Evolutionary conservation across 768 basidiomycete genomes (phyloP), one percentile per base, ranked within the genome.

Genomic region (Macrolepiota albuminosa): DNA sequence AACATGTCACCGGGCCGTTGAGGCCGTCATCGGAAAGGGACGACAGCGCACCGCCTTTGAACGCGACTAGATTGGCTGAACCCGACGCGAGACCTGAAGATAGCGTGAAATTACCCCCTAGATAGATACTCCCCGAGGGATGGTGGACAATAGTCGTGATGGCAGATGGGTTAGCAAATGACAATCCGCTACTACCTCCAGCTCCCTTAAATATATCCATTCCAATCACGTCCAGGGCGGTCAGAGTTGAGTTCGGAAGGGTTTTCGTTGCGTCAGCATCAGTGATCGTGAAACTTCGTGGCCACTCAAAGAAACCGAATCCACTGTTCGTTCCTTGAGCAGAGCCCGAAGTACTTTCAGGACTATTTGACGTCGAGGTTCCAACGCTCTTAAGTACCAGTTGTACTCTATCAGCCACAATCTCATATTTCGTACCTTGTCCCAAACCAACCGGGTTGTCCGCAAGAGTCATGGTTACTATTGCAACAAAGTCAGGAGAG

Each of bases 271-370:
- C 88, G 67, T 92, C 87, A 26, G 80, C 71, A 37, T 74, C 71
- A 3, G 70, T 59, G 1, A 73, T 71, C 10, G 74, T 42, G 24
- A 59, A 70, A 56, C 73, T 73, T 36, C 88, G 73, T 26, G 88
- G 85, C 91, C 91, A 98, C 71, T 98, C 96, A 63, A 91, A 87
- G 65, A 97, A 87, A 13, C 96, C 96, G 68, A 92, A 95, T 2
- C 86, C 85, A 24, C 70, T 76, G 40, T 77, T 76, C 13, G 73
- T 70, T 43, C 71, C 73, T 61, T 63, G 59, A 14, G 64, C 64
- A 33, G 67, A 71, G 39, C 70, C 66, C 29, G 75, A 71, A 2
- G 73, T 67, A 36, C 69, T 73, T 5, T 72, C 68, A 31, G 72
- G 72, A 4, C 64, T 65, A 56, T 70, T 69, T 43, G 69, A 67